phyloP scores from a whole-genome alignment of 2,329 filamentous ascomycete species.

The Didymellaceae sp. region DNA sequence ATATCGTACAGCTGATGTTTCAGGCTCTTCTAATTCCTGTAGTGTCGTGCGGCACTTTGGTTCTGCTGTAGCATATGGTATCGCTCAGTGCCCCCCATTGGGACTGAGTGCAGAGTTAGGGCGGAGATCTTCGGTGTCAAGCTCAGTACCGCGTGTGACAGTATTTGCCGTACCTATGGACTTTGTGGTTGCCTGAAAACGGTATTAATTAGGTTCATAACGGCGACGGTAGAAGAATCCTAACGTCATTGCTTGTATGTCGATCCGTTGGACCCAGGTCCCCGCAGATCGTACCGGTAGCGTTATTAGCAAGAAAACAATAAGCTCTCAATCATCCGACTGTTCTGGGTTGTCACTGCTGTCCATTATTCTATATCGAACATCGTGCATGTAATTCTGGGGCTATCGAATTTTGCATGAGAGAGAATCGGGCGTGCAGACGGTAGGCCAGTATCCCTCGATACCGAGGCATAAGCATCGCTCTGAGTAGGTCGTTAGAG shows the following conservation, averaged over 20 bases:
- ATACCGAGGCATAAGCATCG: too few relatives aligned
- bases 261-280: slow-evolving; percentile 1
- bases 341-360: too few relatives aligned
- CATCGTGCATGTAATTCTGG: too few relatives aligned
- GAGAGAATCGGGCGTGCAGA: too few relatives aligned
- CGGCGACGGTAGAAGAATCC: not conserved
- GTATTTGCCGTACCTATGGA: not conserved
- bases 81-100: slow-evolving; percentile 4
- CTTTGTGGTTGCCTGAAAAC: not conserved
- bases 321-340: too few relatives aligned
- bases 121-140: not conserved
- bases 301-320: too few relatives aligned
- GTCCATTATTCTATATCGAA: too few relatives aligned
- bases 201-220: slow-evolving; percentile 9
- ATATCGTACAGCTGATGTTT: not conserved
- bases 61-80: not conserved
- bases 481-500: too few relatives aligned
- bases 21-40: not conserved
- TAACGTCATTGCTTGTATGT: not conserved
- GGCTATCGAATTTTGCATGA: too few relatives aligned
- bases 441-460: too few relatives aligned
- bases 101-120: not conserved
- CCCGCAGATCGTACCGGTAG: too few relatives aligned
- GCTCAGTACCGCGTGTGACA: not conserved
- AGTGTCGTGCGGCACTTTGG: not conserved